Base-by-base conservation (phyloP, 495 filamentous ascomycete genomes). In the Penicillium alfredii region DNA sequence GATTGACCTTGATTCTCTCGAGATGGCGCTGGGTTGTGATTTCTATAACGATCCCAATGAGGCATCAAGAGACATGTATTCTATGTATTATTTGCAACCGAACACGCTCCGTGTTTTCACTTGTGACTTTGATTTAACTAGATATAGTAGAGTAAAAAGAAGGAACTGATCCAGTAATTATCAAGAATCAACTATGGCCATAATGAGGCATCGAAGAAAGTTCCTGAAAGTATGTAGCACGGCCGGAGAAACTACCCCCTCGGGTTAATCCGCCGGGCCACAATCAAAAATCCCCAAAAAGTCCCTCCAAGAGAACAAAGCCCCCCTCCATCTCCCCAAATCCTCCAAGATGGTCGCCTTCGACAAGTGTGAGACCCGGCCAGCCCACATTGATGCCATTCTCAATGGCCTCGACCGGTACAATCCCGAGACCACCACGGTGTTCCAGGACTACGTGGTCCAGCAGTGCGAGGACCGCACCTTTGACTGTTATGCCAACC, bases 361-460 rank as follows among this genome's bases (percentile, higher is more conserved):
- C 47, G 72, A 76, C 57, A 69, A 66, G 52, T 73, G 71, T 58
- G 66, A 72, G 41, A 72, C 70, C 47, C 76, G 93, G 60, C 90
- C 93, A 35, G 84, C 86, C 47, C 75, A 89, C 59, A 93, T 99
- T 63, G 84, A 85, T 58, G 74, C 66, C 61, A 94, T 97, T 50
- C 83, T 99, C 49, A 68, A 83, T 69, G 88, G 93, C 39, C 84
- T 99, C 42, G 92, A 99, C 69, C 75, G 93, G 44, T 99, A 99
- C 71, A 99, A 99, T 66, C 93, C 93, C 26, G 92, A 99, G 66
- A 94, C 90, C 14, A 94, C 92, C 33, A 74, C 75, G 21, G 74
- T 89, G 35, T 90, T 99, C 72, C 89, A 97, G 71, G 86, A 90
- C 56, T 97, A 99, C 59, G 83, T 99, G 24, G 71, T 74, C 47